Percentiles rank a stretch among this genome's conserved stretches.
These are phyloP conservation scores for Otatea glauca DNA, from an alignment of 176 grass and related monocot species.

Conservation along the genomic window DNA sequence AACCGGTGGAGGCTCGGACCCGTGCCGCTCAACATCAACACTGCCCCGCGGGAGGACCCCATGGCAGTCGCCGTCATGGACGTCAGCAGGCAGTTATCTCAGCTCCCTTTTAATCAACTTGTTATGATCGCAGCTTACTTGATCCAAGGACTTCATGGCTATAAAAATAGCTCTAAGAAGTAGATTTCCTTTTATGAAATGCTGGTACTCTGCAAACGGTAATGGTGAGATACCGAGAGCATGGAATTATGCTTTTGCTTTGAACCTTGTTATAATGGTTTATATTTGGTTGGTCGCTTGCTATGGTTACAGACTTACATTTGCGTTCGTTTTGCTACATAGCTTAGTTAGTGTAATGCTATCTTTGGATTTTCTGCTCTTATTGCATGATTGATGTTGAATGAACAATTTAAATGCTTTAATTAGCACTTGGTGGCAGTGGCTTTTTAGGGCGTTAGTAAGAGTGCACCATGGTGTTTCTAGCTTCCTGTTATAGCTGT, in stretches of 20 bases:
- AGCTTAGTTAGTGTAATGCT: not conserved
- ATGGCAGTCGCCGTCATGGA: constrained; percentile 19
- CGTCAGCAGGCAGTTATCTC: constrained; percentile 53
- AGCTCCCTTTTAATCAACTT: constrained; percentile 18
- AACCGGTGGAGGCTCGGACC: constrained; percentile 71
- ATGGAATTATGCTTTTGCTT: not conserved
- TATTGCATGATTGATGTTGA: not conserved
- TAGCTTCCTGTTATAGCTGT: constrained; percentile 30
- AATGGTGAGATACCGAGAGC: not conserved
- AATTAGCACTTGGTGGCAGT: not conserved
- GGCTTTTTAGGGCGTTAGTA: not conserved
- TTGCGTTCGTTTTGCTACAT: constrained; percentile 28
- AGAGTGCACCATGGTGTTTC: not conserved
- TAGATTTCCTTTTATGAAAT: constrained; percentile 5
- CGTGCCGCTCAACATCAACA: constrained; percentile 81
- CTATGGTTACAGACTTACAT: constrained; percentile 19
- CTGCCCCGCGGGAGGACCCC: constrained; percentile 66
- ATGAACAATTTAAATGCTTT: constrained; percentile 18
- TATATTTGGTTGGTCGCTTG: constrained; percentile 21
- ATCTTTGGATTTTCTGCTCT: constrained; percentile 17
- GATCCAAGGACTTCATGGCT: not conserved
- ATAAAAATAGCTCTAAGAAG: not conserved
- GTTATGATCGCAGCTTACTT: constrained; percentile 19
- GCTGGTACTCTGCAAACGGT: not conserved
- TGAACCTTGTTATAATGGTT: constrained; percentile 35